phyloP scores from a whole-genome alignment of 495 filamentous ascomycete genomes.

The Penicillium samsonianum region DNA sequence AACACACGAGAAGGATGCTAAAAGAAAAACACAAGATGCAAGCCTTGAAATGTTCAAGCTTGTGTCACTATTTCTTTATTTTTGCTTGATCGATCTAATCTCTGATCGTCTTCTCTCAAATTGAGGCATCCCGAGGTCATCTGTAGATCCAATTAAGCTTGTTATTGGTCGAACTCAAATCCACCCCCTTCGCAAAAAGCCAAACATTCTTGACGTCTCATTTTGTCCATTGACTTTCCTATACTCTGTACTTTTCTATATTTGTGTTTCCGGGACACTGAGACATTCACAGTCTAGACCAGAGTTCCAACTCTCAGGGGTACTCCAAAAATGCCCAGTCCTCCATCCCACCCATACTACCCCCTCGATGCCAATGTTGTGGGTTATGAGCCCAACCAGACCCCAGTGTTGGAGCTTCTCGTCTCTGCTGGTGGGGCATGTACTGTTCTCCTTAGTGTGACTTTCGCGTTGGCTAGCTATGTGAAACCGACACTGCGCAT shows the following conservation, averaged over 20 bases:
- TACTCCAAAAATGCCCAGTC: slow-evolving; percentile 19
- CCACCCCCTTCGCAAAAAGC: slow-evolving; percentile 1
- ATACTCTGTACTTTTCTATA: not conserved
- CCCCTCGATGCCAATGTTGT: slow-evolving; percentile 62
- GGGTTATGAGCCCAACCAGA: slow-evolving; percentile 62
- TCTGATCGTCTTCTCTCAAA: not conserved
- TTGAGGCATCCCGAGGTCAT: not conserved
- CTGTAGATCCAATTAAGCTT: not conserved
- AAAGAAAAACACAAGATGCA: not conserved
- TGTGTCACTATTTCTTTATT: not conserved
- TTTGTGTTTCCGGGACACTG: not conserved
- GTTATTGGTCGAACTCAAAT: slow-evolving; percentile 7
- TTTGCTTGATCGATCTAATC: not conserved
- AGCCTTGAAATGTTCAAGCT: not conserved
- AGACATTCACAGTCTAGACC: not conserved
- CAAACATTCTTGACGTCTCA: not conserved
- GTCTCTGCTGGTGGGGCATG: slow-evolving; percentile 53
- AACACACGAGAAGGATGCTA: not conserved
- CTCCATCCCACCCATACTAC: slow-evolving; percentile 66
- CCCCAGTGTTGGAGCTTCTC: slow-evolving; percentile 55
- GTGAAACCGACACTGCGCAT: slow-evolving; percentile 47
- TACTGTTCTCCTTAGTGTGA: slow-evolving; percentile 51
- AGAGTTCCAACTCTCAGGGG: not conserved
- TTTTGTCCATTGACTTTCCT: not conserved
- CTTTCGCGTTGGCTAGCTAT: slow-evolving; percentile 48